phyloP scores from a whole-genome alignment of 2,329 filamentous ascomycete species.

The Alternaria brassicae region DNA sequence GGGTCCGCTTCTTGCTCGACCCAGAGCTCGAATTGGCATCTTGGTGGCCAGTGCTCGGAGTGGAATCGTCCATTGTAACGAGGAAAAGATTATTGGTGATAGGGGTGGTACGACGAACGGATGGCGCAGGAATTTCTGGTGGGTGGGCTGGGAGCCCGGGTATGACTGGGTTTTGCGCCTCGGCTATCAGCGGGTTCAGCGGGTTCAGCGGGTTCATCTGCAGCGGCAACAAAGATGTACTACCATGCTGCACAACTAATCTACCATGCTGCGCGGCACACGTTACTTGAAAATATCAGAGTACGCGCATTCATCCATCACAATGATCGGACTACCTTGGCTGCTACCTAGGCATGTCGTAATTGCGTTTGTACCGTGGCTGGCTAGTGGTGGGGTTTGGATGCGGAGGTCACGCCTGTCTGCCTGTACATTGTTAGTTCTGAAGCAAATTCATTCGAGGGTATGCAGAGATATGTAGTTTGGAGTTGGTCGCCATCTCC shows the following conservation, averaged over 20 bases:
- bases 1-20: conserved; percentile 43
- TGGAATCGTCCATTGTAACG: conserved; percentile 24
- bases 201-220: no score
- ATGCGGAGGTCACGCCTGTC: not conserved
- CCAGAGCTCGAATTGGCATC: conserved; percentile 21
- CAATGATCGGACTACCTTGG: no score
- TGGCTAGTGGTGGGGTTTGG: not conserved
- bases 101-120: conserved; percentile 35
- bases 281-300: no score
- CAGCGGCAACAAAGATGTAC: not conserved
- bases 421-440: no score
- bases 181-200: conserved; percentile 28
- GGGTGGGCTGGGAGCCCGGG: not conserved
- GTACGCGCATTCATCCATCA: no score
- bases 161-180: conserved; percentile 33
- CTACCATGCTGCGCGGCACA: no score
- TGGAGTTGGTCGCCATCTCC: no score
- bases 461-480: no score
- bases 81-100: conserved; percentile 17
- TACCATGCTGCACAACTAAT: not conserved
- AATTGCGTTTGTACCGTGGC: not conserved
- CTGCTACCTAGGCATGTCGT: not conserved
- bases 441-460: no score
- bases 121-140: conserved; percentile 35
- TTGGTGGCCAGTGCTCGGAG: conserved; percentile 21